These are phyloP conservation scores for Parafenestella ontariensis DNA, from an alignment of 2,329 filamentous ascomycete genomes.

Conservation along the genomic window DNA sequence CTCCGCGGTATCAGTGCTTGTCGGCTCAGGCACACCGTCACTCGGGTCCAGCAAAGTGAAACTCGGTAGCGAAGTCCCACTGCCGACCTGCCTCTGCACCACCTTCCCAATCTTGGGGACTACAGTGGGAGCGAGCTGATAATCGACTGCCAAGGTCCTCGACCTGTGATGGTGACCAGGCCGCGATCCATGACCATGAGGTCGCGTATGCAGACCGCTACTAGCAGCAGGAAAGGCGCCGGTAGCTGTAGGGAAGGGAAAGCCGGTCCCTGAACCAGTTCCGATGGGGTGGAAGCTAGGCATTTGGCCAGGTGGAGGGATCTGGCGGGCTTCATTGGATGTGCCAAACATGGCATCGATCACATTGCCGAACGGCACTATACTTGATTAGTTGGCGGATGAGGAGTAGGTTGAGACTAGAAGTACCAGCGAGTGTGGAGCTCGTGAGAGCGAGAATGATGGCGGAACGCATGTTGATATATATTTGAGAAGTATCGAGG, in stretches of 20 bases:
- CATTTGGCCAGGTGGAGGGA: constrained; percentile 4
- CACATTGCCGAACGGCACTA: constrained; percentile 17
- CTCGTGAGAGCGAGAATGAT: constrained; percentile 32
- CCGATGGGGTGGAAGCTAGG: constrained; percentile 6
- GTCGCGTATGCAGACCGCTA: not conserved
- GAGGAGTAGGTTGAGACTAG: not conserved
- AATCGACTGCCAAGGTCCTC: constrained; percentile 19
- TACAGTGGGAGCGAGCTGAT: constrained; percentile 18
- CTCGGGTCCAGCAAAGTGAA: constrained; percentile 19
- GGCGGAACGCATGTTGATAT: constrained; percentile 28
- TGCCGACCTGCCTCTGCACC: constrained; percentile 9
- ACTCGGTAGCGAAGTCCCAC: constrained; percentile 9
- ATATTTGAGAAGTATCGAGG: not conserved
- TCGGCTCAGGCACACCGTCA: constrained; percentile 1
- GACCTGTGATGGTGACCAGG: not conserved
- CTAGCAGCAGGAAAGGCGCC: constrained; percentile 2
- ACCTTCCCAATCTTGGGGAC: constrained; percentile 3
- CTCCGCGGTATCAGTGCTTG: constrained; percentile 1
- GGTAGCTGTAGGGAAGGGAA: constrained; percentile 10
- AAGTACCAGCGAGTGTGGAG: constrained; percentile 27
- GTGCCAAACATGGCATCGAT: constrained; percentile 22
- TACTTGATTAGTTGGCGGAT: constrained; percentile 4
- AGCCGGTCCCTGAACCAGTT: constrained; percentile 4
- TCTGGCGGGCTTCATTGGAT: constrained; percentile 8
- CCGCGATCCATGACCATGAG: not conserved